Evolutionary conservation across 2,329 filamentous ascomycete species (phyloP), one percentile per base, ranked within the genome.

Genomic region (Cordyceps tenuipes): DNA sequence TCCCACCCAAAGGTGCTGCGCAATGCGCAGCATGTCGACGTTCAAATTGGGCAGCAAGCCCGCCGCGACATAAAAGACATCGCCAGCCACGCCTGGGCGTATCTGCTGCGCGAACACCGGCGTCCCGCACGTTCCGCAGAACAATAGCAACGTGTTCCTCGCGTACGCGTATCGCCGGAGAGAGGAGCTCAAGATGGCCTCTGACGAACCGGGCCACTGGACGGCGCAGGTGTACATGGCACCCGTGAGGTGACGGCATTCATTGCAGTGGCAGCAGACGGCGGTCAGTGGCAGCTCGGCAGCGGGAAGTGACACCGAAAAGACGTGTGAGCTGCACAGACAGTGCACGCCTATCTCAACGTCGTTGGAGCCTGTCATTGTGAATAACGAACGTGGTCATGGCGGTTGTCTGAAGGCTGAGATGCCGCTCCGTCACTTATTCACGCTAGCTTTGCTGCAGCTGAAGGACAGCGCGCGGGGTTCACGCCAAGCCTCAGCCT

Each of bases 251-350:
- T 75, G 76, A 1, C 79, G 75, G 66, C 79, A 81, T 5, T 77
- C 79, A 46, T 68, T 68, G 70, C 79, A 81, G 68, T 81, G 79
- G 67, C 79, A 82, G 59, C 68, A 69, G 15, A 66, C 64, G 0
- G 70, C 75, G 46, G 66, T 59, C 4, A 82, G 69, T 3, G 78
- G 79, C 3, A 80, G 71, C 3, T 66, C 62, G 4, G 73, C 70
- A 31, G 57, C 61, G 3, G 70, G 64, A 3, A 79, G 62, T 2
- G 62, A 41, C 5, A 71, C 62, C 5, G 67, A 73, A 69, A 78
- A 79, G 31, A 60, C 69, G 62, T 79, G 72, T 3, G 68, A 62
- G 60, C 72, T 73, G 71, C 78, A 81, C 31, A 80, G 72, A 61
- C 78, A 81, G 44, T 73, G 71, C 6, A 61, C 47, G 21, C 39